Percentiles rank a stretch among this genome's conserved stretches.
Evolutionary conservation across 495 filamentous ascomycete genomes (phyloP).

Genomic region (Penicillium chermesinum): DNA sequence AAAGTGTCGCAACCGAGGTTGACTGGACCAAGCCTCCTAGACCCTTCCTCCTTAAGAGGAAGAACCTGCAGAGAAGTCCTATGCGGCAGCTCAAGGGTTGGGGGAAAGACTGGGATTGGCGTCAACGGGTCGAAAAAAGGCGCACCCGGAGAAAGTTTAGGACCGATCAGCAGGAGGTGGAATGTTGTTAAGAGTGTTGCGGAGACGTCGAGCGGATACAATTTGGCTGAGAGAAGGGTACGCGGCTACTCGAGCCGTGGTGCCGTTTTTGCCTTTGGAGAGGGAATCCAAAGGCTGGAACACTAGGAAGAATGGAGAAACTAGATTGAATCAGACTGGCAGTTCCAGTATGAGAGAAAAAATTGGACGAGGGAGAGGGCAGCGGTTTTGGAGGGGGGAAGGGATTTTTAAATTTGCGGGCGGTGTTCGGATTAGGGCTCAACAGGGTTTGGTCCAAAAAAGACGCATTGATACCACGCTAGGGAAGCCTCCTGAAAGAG

Average conservation of each 20-base stretch:
- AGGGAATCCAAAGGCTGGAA: constrained; percentile 55
- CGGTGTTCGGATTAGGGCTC: constrained; percentile 18
- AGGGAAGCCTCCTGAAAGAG: not conserved
- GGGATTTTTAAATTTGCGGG: constrained; percentile 20
- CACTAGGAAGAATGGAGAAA: not conserved
- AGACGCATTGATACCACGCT: not conserved
- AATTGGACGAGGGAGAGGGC: constrained; percentile 16
- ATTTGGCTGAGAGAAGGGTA: constrained; percentile 68
- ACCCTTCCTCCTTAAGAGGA: constrained; percentile 64
- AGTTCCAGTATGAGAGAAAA: constrained; percentile 21
- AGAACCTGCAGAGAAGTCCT: constrained; percentile 92
- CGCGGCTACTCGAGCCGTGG: constrained; percentile 68
- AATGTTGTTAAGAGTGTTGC: constrained; percentile 62
- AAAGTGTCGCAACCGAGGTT: constrained; percentile 78
- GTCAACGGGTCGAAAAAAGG: constrained; percentile 47
- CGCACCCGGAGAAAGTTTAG: constrained; percentile 51
- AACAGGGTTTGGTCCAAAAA: constrained; percentile 11
- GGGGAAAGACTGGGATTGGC: constrained; percentile 49
- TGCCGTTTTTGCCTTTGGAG: constrained; percentile 59
- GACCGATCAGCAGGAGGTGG: constrained; percentile 64
- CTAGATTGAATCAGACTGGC: constrained; percentile 1
- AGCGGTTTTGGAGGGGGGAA: not conserved
- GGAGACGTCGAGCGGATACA: constrained; percentile 57
- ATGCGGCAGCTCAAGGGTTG: constrained; percentile 92
- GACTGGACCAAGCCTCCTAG: constrained; percentile 49